phyloP scores from a whole-genome alignment of 2,329 filamentous ascomycete species.

The Alternaria gansuensis region DNA sequence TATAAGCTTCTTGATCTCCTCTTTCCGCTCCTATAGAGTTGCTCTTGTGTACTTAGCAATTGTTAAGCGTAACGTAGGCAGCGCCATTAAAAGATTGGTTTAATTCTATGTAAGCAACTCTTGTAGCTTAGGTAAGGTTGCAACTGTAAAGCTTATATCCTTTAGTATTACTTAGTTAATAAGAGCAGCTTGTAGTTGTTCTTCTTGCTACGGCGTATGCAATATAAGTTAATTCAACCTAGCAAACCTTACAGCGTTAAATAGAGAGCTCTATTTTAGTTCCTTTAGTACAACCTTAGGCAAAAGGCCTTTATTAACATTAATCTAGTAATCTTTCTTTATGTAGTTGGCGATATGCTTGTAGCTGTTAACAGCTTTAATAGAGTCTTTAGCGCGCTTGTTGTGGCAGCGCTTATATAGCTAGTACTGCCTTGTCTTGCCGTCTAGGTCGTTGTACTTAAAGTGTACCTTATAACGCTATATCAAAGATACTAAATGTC shows the following conservation, averaged over 20 bases:
- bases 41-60: neutral
- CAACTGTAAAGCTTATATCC: neutral
- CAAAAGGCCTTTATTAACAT: neutral
- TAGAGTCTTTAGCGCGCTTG: neutral
- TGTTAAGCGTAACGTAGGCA: neutral
- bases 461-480: neutral
- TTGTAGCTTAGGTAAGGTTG: neutral
- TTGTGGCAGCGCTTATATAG: neutral
- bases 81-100: neutral
- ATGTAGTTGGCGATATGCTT: neutral
- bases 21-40: neutral
- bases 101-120: neutral
- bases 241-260: neutral
- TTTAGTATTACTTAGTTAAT: slow-evolving; percentile 3
- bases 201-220: neutral
- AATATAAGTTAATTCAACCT: neutral
- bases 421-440: neutral
- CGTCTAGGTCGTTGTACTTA: neutral
- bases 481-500: neutral
- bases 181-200: neutral
- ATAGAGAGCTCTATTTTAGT: neutral
- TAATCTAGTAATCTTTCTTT: neutral
- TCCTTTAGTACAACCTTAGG: neutral
- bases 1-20: slow-evolving; percentile 9
- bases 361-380: neutral